Conservation (phyloP, 257 asterid species). For the Solanum lignicaule region DNA sequence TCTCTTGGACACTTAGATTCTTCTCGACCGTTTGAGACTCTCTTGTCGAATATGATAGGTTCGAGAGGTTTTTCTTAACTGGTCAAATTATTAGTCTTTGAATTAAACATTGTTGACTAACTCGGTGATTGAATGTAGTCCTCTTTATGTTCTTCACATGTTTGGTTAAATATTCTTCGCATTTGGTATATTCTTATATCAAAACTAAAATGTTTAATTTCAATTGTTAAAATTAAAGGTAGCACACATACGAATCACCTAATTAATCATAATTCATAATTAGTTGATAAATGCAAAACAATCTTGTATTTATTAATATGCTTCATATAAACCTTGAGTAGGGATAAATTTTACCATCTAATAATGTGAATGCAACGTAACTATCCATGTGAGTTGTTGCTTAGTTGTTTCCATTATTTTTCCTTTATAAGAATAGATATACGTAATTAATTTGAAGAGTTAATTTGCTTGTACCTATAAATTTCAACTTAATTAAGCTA, state of each 20-base stretch:
- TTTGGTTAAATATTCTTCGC: background rate
- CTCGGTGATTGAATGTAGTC: background rate
- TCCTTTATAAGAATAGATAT: background rate
- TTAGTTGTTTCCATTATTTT: background rate
- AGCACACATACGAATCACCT: background rate
- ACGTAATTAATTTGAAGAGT: background rate
- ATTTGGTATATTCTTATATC: background rate
- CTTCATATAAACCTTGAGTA: background rate
- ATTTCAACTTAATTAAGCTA: background rate
- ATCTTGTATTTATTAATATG: background rate
- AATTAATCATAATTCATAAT: background rate
- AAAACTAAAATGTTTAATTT: background rate
- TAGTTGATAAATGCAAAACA: background rate
- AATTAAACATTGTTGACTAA: background rate
- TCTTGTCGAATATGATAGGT: background rate
- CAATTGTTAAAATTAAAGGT: background rate
- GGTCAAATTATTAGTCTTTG: background rate
- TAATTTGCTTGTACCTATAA: background rate
- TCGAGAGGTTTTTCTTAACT: background rate
- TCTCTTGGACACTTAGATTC: background rate
- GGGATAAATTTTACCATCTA: background rate
- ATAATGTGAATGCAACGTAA: background rate
- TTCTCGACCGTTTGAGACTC: fast-evolving
- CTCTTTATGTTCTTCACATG: background rate
- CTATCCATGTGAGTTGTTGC: background rate